These are phyloP conservation scores for Xylariaceae sp. DNA, from an alignment of 2,329 filamentous ascomycete genomes.

Conservation along the genomic window DNA sequence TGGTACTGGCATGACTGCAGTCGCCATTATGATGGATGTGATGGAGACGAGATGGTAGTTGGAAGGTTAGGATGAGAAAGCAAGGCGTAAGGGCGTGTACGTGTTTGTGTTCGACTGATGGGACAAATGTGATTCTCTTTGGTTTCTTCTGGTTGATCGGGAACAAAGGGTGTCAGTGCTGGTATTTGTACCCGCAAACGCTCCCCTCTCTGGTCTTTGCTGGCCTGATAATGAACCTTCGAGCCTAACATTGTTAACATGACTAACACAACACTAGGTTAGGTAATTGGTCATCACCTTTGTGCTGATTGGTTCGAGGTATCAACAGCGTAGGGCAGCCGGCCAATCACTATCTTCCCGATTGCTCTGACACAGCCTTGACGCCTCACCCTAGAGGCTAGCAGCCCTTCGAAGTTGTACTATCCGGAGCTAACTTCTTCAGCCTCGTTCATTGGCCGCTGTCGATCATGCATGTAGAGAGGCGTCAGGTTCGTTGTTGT, in stretches of 20 bases:
- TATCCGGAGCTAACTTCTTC: constrained; percentile 11
- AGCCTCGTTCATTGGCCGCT: constrained; percentile 1
- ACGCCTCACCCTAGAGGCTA: not conserved
- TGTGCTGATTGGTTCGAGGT: constrained; percentile 15
- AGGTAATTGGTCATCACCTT: constrained; percentile 24
- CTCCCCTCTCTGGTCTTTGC: not conserved
- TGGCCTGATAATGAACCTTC: constrained; percentile 1
- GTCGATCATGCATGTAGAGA: not conserved
- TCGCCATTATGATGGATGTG: constrained; percentile 35
- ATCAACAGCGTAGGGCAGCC: not conserved
- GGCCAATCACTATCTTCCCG: constrained; percentile 19
- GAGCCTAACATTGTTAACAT: too few species aligned
- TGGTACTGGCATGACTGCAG: constrained; percentile 37
- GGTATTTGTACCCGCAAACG: not conserved
- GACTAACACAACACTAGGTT: constrained; percentile 21
- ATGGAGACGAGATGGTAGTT: not conserved
- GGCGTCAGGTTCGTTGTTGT: not conserved
- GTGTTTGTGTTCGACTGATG: not conserved
- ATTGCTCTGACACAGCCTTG: constrained; percentile 12
- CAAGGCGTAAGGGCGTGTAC: not conserved
- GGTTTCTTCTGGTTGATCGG: not conserved
- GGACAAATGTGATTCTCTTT: not conserved
- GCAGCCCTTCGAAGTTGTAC: not conserved
- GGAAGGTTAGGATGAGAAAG: not conserved
- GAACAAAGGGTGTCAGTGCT: not conserved